A percentile compares a stretch with the other conserved stretches of the same genome.
phyloP scores from a whole-genome alignment of 2,329 filamentous ascomycete species.

The Chaetothyriales sp. region DNA sequence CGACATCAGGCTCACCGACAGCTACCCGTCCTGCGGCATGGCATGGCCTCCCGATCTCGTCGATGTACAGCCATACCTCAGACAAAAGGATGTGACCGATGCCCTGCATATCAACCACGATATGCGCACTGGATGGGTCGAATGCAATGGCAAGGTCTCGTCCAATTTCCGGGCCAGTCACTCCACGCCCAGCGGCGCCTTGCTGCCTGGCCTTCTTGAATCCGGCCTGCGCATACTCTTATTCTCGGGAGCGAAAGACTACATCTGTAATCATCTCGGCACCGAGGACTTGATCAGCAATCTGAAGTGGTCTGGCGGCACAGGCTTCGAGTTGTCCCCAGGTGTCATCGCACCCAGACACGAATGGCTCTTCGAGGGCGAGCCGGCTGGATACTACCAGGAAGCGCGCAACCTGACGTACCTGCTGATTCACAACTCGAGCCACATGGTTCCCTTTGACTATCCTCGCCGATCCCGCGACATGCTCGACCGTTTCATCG shows the following conservation, averaged over 20 bases:
- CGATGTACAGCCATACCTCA: conserved; percentile 67
- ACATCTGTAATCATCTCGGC: conserved; percentile 94
- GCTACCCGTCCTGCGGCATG: conserved; percentile 78
- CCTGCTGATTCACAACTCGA: conserved; percentile 85
- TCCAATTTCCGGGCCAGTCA: conserved; percentile 52
- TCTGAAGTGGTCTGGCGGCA: conserved; percentile 80
- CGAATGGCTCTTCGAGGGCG: conserved; percentile 85
- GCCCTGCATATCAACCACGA: conserved; percentile 71
- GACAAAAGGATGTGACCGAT: conserved; percentile 57
- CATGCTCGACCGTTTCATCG: conserved; percentile 95
- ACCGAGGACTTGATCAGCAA: conserved; percentile 83
- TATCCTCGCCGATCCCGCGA: conserved; percentile 72
- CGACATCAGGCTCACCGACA: conserved; percentile 72
- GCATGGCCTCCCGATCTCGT: conserved; percentile 87
- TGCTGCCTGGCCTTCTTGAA: conserved; percentile 64
- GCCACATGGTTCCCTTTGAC: conserved; percentile 97
- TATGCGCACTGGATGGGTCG: conserved; percentile 77
- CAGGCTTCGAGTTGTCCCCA: conserved; percentile 74
- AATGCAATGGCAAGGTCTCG: conserved; percentile 72
- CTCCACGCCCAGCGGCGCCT: conserved; percentile 55
- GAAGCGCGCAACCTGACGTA: conserved; percentile 91
- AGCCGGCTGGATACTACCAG: conserved; percentile 82
- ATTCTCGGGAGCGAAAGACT: conserved; percentile 83
- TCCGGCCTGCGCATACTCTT: conserved; percentile 60
- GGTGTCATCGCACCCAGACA: conserved; percentile 84